Percentiles rank a stretch among this genome's conserved stretches.
Conservation (phyloP, 768 basidiomycete species). For the Gymnopilus dilepis region DNA sequence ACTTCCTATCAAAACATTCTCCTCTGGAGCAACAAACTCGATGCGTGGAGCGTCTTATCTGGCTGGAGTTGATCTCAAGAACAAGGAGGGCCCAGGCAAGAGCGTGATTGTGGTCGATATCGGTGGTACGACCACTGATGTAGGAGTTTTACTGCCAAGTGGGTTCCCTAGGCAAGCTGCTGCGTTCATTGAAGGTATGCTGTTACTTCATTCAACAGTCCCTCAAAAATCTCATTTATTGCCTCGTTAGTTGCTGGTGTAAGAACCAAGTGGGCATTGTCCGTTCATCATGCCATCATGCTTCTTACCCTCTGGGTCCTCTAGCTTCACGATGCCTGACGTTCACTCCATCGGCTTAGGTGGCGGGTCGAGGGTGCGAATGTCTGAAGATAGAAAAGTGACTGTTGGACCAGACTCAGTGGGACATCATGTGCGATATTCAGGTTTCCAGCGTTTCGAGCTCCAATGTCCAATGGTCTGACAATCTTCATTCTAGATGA, state of each 20-base stretch:
- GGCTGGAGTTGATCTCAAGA: slow-evolving; percentile 40
- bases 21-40: slow-evolving; percentile 68
- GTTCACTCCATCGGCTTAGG: slow-evolving; percentile 65
- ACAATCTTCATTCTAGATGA: slow-evolving; percentile 25
- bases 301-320: neutral
- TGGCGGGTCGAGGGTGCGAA: slow-evolving; percentile 61
- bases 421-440: slow-evolving; percentile 46
- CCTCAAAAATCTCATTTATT: too few relatives aligned
- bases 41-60: slow-evolving; percentile 73
- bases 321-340: slow-evolving; percentile 60
- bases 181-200: slow-evolving; percentile 54
- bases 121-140: slow-evolving; percentile 70
- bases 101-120: slow-evolving; percentile 62
- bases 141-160: slow-evolving; percentile 62
- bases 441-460: neutral
- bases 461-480: neutral
- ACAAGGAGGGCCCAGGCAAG: slow-evolving; percentile 23
- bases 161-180: slow-evolving; percentile 70
- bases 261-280: slow-evolving; percentile 46
- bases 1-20: slow-evolving; percentile 68
- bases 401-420: slow-evolving; percentile 71
- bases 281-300: too few relatives aligned
- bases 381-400: slow-evolving; percentile 40
- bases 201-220: too few relatives aligned
- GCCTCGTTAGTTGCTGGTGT: slow-evolving; percentile 55